Conservation (phyloP, 2,329 filamentous ascomycete genomes). For the Verticillium longisporum region DNA sequence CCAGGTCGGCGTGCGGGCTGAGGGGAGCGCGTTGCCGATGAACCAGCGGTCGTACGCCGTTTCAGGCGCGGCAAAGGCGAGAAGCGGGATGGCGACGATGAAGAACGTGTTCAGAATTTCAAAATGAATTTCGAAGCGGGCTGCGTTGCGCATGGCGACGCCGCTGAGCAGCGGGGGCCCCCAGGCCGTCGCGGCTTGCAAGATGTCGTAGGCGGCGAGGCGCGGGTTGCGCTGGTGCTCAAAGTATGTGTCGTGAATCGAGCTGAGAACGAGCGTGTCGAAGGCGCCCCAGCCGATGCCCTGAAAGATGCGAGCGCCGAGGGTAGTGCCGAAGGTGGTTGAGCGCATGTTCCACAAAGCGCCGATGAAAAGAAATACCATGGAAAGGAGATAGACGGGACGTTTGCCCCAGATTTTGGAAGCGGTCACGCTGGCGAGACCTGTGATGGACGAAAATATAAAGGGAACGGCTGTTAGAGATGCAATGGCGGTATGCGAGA, state of each 20-base stretch:
- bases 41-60: conserved; percentile 41
- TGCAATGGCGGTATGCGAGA: conserved; percentile 39
- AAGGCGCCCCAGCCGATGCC: conserved; percentile 54
- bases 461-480: conserved; percentile 47
- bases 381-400: conserved; percentile 42
- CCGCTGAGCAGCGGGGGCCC: conserved; percentile 48
- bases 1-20: conserved; percentile 13
- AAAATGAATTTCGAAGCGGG: conserved; percentile 38
- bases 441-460: conserved; percentile 39
- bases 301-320: conserved; percentile 47
- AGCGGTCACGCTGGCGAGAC: conserved; percentile 32
- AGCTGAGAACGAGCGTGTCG: conserved; percentile 44
- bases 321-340: conserved; percentile 34
- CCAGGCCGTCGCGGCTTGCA: conserved; percentile 41
- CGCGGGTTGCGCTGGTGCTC: conserved; percentile 45
- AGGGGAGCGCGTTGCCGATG: conserved; percentile 8
- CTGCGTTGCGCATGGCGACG: conserved; percentile 30
- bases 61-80: conserved; percentile 44
- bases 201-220: conserved; percentile 35
- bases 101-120: conserved; percentile 44
- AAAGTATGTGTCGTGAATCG: conserved; percentile 51
- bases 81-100: conserved; percentile 35
- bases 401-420: conserved; percentile 45
- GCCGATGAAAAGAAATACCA: conserved; percentile 39
- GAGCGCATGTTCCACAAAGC: conserved; percentile 43